Conservation (phyloP, 2,329 filamentous ascomycete species). For the Fusarium pseudocircinatum region DNA sequence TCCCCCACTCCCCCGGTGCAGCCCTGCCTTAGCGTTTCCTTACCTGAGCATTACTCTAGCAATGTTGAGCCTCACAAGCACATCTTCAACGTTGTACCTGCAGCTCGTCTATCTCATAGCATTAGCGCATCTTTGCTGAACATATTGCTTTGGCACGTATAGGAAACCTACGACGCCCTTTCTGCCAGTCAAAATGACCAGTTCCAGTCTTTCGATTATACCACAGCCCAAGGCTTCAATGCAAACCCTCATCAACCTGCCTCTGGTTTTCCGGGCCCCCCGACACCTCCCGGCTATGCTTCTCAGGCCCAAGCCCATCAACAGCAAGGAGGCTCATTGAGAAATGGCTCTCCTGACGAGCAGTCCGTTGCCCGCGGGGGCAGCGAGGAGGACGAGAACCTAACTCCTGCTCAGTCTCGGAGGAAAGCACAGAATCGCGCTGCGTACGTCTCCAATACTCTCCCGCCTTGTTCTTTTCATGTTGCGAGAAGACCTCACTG, state of each 20-base stretch:
- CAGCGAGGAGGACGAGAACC: slow-evolving; percentile 65
- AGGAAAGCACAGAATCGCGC: slow-evolving; percentile 70
- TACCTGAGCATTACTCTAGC: slow-evolving; percentile 50
- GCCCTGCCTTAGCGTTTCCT: slow-evolving; percentile 45
- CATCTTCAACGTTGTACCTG: slow-evolving; percentile 21
- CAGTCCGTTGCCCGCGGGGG: slow-evolving; percentile 47
- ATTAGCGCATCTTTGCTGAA: slow-evolving; percentile 23
- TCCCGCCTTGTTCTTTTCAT: not conserved
- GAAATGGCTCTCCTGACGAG: slow-evolving; percentile 46
- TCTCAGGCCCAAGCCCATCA: slow-evolving; percentile 39
- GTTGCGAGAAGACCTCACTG: not conserved
- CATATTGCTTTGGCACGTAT: slow-evolving; percentile 3
- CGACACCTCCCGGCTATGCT: slow-evolving; percentile 60
- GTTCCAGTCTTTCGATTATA: slow-evolving; percentile 59
- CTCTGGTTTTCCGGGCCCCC: slow-evolving; percentile 56
- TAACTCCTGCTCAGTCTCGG: slow-evolving; percentile 67
- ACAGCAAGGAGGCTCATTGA: slow-evolving; percentile 37
- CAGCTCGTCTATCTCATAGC: slow-evolving; percentile 21
- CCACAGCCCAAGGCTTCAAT: slow-evolving; percentile 49
- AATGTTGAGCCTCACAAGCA: slow-evolving; percentile 25
- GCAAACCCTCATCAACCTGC: slow-evolving; percentile 46
- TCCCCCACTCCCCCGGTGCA: slow-evolving; percentile 41
- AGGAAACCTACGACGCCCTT: slow-evolving; percentile 63
- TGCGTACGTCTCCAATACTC: slow-evolving; percentile 59
- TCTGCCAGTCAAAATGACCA: slow-evolving; percentile 55